phyloP scores from a whole-genome alignment of 352 stramenopile genomes.

The Phytophthora pseudosyringae region DNA sequence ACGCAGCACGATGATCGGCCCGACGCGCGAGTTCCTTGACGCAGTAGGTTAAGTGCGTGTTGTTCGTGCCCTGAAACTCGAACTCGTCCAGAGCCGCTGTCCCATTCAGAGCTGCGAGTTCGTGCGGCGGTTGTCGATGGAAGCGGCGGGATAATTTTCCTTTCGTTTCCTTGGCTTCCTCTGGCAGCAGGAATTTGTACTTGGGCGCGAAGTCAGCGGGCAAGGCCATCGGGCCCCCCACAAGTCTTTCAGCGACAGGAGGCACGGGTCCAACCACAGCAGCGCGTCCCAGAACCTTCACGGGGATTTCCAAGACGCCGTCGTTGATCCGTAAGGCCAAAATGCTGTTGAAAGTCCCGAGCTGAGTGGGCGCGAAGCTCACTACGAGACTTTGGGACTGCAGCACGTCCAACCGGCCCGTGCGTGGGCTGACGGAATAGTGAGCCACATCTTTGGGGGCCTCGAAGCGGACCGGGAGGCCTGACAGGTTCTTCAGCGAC shows the following conservation, averaged over 20 bases:
- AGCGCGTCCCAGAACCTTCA: conserved; percentile 75
- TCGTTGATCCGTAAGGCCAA: conserved; percentile 60
- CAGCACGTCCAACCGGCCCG: conserved; percentile 79
- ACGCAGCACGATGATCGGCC: conserved; percentile 68
- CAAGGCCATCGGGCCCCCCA: conserved; percentile 71
- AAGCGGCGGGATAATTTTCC: conserved; percentile 57
- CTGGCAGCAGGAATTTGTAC: conserved; percentile 90
- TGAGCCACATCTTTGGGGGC: conserved; percentile 70
- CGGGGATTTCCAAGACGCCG: conserved; percentile 51
- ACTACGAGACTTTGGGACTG: conserved; percentile 91
- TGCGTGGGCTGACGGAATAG: conserved; percentile 71
- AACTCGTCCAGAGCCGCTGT: conserved; percentile 81
- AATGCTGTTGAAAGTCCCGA: conserved; percentile 73
- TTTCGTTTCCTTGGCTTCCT: conserved; percentile 72
- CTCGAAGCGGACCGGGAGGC: conserved; percentile 66
- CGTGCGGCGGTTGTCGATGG: conserved; percentile 66
- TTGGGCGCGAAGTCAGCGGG: conserved; percentile 86
- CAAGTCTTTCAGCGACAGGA: conserved; percentile 29
- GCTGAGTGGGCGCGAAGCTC: conserved; percentile 88
- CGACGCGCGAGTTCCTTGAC: conserved; percentile 81
- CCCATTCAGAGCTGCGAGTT: conserved; percentile 65
- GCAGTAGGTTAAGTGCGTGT: conserved; percentile 86
- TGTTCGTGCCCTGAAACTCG: conserved; percentile 86
- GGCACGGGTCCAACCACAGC: conserved; percentile 53
- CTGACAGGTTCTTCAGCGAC: conserved; percentile 82